These are phyloP conservation scores for Ceratobasidium theobromae DNA, from an alignment of 1,284 basidiomycete genomes.

Conservation along the genomic window DNA sequence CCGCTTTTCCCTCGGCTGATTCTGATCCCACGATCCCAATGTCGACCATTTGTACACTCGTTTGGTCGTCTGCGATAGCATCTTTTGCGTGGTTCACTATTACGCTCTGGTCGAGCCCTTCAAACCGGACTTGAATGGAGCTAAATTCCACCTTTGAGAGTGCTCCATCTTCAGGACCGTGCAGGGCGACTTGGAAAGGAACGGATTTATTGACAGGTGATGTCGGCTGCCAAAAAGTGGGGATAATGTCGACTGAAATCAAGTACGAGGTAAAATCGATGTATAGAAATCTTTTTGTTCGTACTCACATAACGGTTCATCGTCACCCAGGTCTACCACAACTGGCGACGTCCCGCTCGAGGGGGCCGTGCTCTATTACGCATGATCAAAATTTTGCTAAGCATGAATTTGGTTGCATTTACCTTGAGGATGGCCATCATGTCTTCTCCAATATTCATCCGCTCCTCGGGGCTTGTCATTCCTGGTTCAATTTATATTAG, in stretches of 20 bases:
- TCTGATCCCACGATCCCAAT: conserved; percentile 46
- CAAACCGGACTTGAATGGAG: conserved; percentile 59
- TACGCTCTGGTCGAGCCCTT: conserved; percentile 50
- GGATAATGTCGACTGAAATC: conserved; percentile 58
- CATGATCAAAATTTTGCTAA: too few relatives aligned
- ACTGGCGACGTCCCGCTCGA: conserved; percentile 52
- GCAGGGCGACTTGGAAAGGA: too few relatives aligned
- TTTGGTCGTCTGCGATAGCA: conserved; percentile 25
- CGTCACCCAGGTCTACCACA: conserved; percentile 62
- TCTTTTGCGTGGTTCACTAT: conserved; percentile 49
- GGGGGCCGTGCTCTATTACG: conserved; percentile 64
- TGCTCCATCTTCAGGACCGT: too few relatives aligned
- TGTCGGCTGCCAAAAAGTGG: conserved; percentile 69
- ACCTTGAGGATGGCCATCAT: conserved; percentile 70
- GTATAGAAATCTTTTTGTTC: conserved; percentile 1
- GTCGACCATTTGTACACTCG: conserved; percentile 42
- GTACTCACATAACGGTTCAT: conserved; percentile 61
- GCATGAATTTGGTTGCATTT: too few relatives aligned
- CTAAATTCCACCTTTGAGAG: too few relatives aligned
- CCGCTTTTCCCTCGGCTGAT: conserved; percentile 39
- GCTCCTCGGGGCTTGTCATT: conserved; percentile 38
- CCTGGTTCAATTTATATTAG: conserved; percentile 22
- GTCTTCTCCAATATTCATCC: conserved; percentile 54
- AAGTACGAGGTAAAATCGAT: conserved; percentile 2
- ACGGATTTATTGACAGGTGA: conserved; percentile 61